A percentile compares a stretch with the other conserved stretches of the same genome.
phyloP scores from a whole-genome alignment of 1,284 basidiomycete species.

The Heterobasidion parviporum region DNA sequence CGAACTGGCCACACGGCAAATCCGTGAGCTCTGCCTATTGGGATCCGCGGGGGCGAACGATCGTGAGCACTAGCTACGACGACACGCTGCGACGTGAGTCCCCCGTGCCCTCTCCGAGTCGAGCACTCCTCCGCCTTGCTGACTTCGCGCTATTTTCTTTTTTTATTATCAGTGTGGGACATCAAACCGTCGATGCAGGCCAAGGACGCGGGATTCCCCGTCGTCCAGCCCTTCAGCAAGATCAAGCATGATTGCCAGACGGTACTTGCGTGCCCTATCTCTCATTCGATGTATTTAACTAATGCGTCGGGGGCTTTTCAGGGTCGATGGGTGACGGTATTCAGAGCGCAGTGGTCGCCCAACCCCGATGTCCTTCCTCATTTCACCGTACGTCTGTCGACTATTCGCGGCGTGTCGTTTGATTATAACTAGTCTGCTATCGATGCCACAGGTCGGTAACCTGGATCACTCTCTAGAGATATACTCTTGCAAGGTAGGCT shows the following conservation, averaged over 20 bases:
- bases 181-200: slow-evolving; percentile 40
- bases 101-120: slow-evolving; percentile 3
- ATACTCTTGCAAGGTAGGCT: slow-evolving; percentile 52
- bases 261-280: too few relatives aligned
- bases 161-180: slow-evolving; percentile 65
- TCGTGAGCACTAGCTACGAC: slow-evolving; percentile 78
- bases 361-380: slow-evolving; percentile 74
- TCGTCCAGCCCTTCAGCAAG: slow-evolving; percentile 51
- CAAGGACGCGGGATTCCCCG: slow-evolving; percentile 39
- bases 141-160: too few relatives aligned
- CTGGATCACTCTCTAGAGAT: slow-evolving; percentile 73
- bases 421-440: background rate
- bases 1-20: slow-evolving; percentile 60
- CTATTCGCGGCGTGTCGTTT: too few relatives aligned
- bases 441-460: slow-evolving; percentile 50
- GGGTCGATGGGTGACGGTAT: slow-evolving; percentile 72
- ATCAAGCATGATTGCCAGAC: slow-evolving; percentile 72
- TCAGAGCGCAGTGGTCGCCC: slow-evolving; percentile 67
- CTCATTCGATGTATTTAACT: too few relatives aligned
- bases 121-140: background rate
- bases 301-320: slow-evolving; percentile 18
- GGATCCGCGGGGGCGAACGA: slow-evolving; percentile 66
- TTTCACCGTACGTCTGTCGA: slow-evolving; percentile 50
- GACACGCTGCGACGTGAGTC: slow-evolving; percentile 59
- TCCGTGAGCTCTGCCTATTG: slow-evolving; percentile 76